Evolutionary conservation across 73 alveolate genomes (phyloP), one percentile per base, ranked within the genome.

Genomic region (Effrenium voratum): DNA sequence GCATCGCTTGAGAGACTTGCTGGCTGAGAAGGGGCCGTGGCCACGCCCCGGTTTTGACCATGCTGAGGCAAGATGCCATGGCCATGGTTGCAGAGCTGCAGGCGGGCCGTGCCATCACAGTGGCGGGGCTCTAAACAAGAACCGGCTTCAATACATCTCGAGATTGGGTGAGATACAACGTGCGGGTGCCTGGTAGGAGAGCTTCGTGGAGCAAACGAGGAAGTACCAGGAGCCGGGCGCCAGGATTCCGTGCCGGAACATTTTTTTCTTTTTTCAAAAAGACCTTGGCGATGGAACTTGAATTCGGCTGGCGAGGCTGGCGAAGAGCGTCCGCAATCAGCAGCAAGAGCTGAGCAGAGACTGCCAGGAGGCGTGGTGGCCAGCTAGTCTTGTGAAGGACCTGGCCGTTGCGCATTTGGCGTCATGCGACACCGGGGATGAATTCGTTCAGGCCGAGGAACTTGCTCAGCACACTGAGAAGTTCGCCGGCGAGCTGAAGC

Each of bases 41-140:
- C n/a, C n/a, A n/a, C n/a, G n/a, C n/a, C n/a, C n/a, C n/a, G n/a
- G n/a, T n/a, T n/a, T n/a, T n/a, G n/a, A n/a, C n/a, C n/a, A n/a
- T n/a, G n/a, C n/a, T 22, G 1, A 72, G 82, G 82, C 82, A 72
- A 72, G 82, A 72, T n/a, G 82, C 82, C 26, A 36, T 72, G 49
- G n/a, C 82, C 49, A 72, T 72, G 82, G 82, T 72, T 22, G 38
- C 82, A 36, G 82, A 72, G 82, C 82, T 72, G 13, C 82, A 72
- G 82, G 82, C 82, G 32, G 82, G 63, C 63, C 19, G 19, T 52
- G 63, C 26, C 63, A 12, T 52, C 19, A 19, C 63, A 52, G 8
- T 19, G 19, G 63, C 8, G 19, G 19, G n/a, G 40, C n/a, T n/a
- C n/a, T n/a, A n/a, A n/a, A n/a, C n/a, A n/a, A n/a, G n/a, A n/a